These are phyloP conservation scores for Salix suchowensis DNA, from an alignment of 345 rosid genomes.

Conservation along the genomic window DNA sequence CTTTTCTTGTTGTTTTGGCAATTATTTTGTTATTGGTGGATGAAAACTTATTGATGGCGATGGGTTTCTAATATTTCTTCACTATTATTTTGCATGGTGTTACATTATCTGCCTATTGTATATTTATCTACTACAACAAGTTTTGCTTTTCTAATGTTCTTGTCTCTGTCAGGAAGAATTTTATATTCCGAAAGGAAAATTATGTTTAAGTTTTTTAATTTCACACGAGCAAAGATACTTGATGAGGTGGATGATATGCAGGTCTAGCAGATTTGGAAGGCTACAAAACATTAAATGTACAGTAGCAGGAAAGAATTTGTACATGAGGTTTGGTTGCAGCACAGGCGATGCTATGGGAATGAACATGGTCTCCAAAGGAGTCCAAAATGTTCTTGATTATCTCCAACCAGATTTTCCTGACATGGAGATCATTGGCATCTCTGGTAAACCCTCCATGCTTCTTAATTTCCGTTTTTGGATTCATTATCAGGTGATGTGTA, in stretches of 20 bases:
- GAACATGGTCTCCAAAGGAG: conserved; percentile 97
- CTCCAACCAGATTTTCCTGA: conserved; percentile 74
- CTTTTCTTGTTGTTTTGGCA: neutral
- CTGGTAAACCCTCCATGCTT: conserved; percentile 36
- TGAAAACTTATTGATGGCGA: neutral
- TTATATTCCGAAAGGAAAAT: neutral
- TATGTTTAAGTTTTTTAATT: neutral
- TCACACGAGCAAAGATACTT: neutral
- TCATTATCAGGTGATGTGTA: neutral
- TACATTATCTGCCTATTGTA: neutral
- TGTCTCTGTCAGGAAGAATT: neutral
- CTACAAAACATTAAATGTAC: conserved; percentile 55
- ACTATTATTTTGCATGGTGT: neutral
- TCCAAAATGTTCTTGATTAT: conserved; percentile 81
- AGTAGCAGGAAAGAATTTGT: conserved; percentile 75
- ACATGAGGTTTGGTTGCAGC: conserved; percentile 65
- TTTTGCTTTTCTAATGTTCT: neutral
- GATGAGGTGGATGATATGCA: conserved; percentile 26
- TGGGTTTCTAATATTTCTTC: neutral
- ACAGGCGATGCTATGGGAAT: conserved; percentile 99
- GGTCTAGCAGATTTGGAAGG: conserved; percentile 76
- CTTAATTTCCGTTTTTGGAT: neutral
- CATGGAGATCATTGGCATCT: conserved; percentile 79
- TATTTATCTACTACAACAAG: neutral
- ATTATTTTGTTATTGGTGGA: neutral